Percentiles rank a stretch among this genome's conserved stretches.
These are phyloP conservation scores for Cercis canadensis DNA, from an alignment of 306 rosid species.

Conservation along the genomic window DNA sequence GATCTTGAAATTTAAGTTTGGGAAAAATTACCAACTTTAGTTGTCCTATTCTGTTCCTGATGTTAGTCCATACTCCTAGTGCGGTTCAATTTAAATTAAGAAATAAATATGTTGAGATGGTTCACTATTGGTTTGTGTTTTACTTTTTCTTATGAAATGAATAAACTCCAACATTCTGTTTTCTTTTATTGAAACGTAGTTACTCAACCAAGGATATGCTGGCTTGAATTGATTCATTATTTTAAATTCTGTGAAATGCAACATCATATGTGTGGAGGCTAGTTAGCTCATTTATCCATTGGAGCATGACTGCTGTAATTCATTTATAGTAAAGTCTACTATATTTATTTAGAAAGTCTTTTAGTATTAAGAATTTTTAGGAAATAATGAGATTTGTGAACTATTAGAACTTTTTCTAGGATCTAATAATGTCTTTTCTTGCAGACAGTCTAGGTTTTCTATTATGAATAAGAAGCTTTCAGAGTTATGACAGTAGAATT, in stretches of 20 bases:
- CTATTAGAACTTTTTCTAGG: not conserved
- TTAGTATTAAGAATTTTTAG: not conserved
- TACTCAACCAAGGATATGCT: conserved; percentile 9
- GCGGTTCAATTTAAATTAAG: not conserved
- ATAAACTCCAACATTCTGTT: not conserved
- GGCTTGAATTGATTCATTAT: not conserved
- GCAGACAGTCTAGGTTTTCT: not conserved
- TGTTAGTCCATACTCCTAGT: not conserved
- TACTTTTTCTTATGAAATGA: not conserved
- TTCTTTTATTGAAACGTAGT: not conserved
- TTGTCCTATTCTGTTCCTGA: not conserved
- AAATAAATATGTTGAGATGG: conserved; percentile 17
- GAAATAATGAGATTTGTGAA: not conserved
- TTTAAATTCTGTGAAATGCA: not conserved
- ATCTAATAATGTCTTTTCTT: not conserved
- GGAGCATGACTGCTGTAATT: not conserved
- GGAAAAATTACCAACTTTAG: not conserved
- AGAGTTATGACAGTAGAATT: too few species aligned
- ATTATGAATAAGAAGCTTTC: not conserved
- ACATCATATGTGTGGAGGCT: not conserved
- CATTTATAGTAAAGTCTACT: not conserved
- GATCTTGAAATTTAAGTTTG: conserved; percentile 13
- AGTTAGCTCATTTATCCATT: not conserved
- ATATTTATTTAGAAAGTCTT: not conserved
- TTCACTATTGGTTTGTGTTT: not conserved